Evolutionary conservation across 805 yeast genomes (phyloP), one percentile per base, ranked within the genome.

Genomic region (Myxozyma neglecta): DNA sequence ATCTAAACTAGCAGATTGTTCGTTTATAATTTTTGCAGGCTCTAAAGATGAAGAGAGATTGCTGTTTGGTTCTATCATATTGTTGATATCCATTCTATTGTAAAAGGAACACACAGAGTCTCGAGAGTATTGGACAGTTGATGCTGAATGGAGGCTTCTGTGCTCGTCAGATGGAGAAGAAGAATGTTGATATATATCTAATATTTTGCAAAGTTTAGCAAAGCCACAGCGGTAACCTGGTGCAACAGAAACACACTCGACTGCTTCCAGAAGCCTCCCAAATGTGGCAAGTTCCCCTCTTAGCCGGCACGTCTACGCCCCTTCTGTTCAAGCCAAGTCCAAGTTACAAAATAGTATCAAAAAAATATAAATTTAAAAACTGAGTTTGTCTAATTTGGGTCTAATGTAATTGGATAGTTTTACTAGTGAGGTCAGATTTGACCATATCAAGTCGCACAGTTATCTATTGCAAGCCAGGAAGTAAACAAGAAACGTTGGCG

Each of bases 51-150:
- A 20, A 16, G 14, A n/a, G 46, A 10, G 10, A 16, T 7, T 10
- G 18, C 18, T 42, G 46, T 24, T 24, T 24, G 14, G 49, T 18
- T 47, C 48, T n/a, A 46, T 36, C 59, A 56, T 47, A 52, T 42
- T 56, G 20, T 18, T 46, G 24, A 51, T 45, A 29, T 44, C 51
- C 53, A 57, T 57, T 5, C 10, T 32, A 16, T 42, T 29, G 2
- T 4, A 50, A 8, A 10, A 18, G 55, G 6, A 18, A 52, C 10
- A 16, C 20, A 13, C 14, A 9, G 6, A 46, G 35, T 29, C 9
- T 3, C 20, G 18, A 32, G 35, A 1, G n/a, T 24, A 5, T 3
- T 3, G 29, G 29, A 3, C 46, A 42, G 46, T n/a, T 16, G 10
- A 42, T 13, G 14, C 46, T 42, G 46, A 6, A 3, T 10, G 46